Base-by-base conservation (phyloP, 1,284 basidiomycete genomes). In the Rhodotorula sp. region DNA sequence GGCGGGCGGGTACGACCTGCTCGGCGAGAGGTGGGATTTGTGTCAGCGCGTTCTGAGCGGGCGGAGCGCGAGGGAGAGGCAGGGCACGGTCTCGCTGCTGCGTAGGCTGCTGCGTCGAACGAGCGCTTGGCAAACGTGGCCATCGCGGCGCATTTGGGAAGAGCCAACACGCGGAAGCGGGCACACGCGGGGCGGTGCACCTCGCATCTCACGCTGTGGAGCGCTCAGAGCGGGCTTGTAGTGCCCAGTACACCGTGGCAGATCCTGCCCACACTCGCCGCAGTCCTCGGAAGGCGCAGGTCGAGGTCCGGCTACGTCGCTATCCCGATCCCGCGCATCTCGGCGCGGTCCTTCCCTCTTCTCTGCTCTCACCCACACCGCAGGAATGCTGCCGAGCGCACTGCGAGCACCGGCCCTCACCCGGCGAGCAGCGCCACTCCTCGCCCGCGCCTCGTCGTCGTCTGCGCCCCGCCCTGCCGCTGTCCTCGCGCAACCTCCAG, bases 31-130 rank as follows among this genome's bases (percentile, higher is more conserved):
- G 27, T 23, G 60, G 12, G 46, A 13, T 3, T 7, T 41, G 14
- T 54, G 45, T 44, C 34, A 44, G 58, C 5, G 25, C 19, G 59
- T 17, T 9, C 49, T 46, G 27, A 7, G 49, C 17, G 17, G 19
- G 12, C n/a, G 19, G 19, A 19, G 54, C 7, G 63, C 44, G 45
- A 25, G 49, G 16, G 44, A 5, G 53, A 34, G 56, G 8, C 16
- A 3, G 27, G 64, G 67, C n/a, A 71, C 69, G 76, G 72, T 50
- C 76, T 57, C 7, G 66, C 23, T 16, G 70, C 70, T 1, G 73
- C 60, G 46, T 77, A 77, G 23, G 50, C 64, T 2, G 65, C 67
- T 5, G 74, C 72, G 49, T 77, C 72, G 48, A 77, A 77, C 8
- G 68, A 68, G 23, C 52, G 41, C 44, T 64, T 68, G 9, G 72